Evolutionary conservation across 805 yeast species (phyloP).

Genomic region (Zygosaccharomyces pseudorouxii): DNA sequence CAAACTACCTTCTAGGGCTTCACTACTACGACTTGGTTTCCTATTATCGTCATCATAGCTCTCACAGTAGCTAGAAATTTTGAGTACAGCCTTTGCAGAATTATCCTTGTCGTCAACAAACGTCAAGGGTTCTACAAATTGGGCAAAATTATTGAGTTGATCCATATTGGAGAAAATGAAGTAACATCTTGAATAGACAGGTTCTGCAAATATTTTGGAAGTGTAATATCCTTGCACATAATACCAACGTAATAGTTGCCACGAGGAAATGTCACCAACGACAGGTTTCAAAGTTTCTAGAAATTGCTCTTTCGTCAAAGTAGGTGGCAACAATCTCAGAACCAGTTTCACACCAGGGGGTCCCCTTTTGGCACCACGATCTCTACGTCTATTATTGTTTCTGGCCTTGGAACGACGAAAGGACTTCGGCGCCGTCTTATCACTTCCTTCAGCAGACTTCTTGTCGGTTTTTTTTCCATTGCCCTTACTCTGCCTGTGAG

Average conservation of each 20-base stretch:
- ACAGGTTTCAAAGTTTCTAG: slow-evolving; percentile 24
- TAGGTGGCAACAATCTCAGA: slow-evolving; percentile 44
- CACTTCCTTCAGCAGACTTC: slow-evolving; percentile 2
- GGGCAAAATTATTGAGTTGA: slow-evolving; percentile 32
- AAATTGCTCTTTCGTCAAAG: slow-evolving; percentile 36
- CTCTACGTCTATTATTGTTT: slow-evolving; percentile 10
- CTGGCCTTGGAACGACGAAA: slow-evolving; percentile 2
- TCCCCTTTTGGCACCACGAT: slow-evolving; percentile 9
- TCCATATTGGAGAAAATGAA: slow-evolving; percentile 35
- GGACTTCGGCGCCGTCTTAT: slow-evolving; percentile 1
- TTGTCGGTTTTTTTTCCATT: slow-evolving; percentile 4
- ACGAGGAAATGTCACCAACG: slow-evolving; percentile 21
- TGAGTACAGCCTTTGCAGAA: slow-evolving; percentile 18
- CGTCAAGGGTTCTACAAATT: slow-evolving; percentile 28
- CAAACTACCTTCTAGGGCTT: slow-evolving; percentile 31
- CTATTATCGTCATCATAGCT: slow-evolving; percentile 11
- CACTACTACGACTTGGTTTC: slow-evolving; percentile 13
- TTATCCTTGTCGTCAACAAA: slow-evolving; percentile 33
- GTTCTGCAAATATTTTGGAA: slow-evolving; percentile 34
- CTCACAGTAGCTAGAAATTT: slow-evolving; percentile 25
- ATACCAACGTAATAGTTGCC: slow-evolving; percentile 32
- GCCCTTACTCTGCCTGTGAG: neutral
- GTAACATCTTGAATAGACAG: slow-evolving; percentile 43
- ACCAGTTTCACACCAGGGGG: slow-evolving; percentile 28
- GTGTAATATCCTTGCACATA: slow-evolving; percentile 32